Base-by-base conservation (phyloP, 2,329 filamentous ascomycete genomes). In the Alternaria tenuissima region DNA sequence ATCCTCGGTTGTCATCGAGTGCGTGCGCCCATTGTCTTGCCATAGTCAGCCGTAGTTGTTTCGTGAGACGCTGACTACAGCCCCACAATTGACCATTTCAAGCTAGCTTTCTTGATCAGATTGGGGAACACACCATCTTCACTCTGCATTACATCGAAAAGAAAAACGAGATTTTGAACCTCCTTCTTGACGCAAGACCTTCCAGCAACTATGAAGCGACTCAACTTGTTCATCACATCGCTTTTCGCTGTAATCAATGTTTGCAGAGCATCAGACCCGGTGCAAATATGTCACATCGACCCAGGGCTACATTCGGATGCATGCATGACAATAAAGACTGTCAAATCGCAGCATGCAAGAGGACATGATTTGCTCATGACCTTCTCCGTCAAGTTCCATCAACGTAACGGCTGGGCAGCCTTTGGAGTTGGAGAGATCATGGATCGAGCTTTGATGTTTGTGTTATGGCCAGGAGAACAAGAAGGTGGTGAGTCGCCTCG, bases 231-330 rank as follows among this genome's bases (percentile, higher is more conserved):
- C 2, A 18, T 41, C 18, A 41, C 38, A 41, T 41, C 39, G 36
- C 55, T 57, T 20, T 44, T 57, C 30, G 26, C 22, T 7, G 26
- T 44, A 8, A 43, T 46, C n/a, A 52, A 44, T 18, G 30, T 44
- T n/a, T 57, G 46, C 30, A 28, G 46, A 52, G 55, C 38, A n/a
- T 52, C 46, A 52, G 55, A 57, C 11, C 47, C 46, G 46, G 44
- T 34, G 14, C 55, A 57, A 20, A 52, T 52, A 52, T 57, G 55
- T n/a, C 55, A 57, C 14, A 48, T 52, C 38, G 30, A 57, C 2
- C 7, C 55, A 32, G 30, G 18, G 9, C 32, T 34, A 26, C 20
- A 57, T 24, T 52, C 55, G 8, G 38, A 57, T 52, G 38, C 38
- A 7, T 41, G 38, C 18, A 22, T 41, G 38, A 18, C 38, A 11